phyloP scores from a whole-genome alignment of 805 yeast genomes.

The Suhomyces prunicola region DNA sequence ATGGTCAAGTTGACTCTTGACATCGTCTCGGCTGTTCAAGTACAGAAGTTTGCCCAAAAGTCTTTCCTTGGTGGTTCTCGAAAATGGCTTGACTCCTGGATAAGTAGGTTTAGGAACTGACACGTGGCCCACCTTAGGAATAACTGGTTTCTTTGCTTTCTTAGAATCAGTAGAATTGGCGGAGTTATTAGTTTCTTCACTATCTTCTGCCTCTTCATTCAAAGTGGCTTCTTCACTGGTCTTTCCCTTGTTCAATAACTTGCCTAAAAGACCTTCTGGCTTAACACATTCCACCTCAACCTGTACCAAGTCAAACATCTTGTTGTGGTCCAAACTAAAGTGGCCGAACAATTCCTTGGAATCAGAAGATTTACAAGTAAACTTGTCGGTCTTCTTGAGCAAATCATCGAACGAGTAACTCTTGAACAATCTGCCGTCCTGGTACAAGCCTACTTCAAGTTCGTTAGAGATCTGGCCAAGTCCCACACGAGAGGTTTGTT shows the following conservation, averaged over 20 bases:
- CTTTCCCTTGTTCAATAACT: slow-evolving; percentile 21
- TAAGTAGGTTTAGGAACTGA: slow-evolving; percentile 49
- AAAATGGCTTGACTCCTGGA: slow-evolving; percentile 30
- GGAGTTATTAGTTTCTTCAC: slow-evolving; percentile 7
- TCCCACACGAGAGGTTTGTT: slow-evolving; percentile 30
- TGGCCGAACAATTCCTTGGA: slow-evolving; percentile 33
- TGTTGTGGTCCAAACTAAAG: slow-evolving; percentile 46
- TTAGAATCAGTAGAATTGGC: slow-evolving; percentile 17
- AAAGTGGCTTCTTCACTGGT: slow-evolving; percentile 12
- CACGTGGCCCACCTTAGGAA: slow-evolving; percentile 23
- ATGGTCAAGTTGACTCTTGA: slow-evolving; percentile 52
- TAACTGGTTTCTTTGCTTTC: slow-evolving; percentile 16
- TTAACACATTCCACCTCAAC: slow-evolving; percentile 45
- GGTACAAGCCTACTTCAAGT: slow-evolving; percentile 32
- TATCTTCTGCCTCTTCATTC: slow-evolving; percentile 18
- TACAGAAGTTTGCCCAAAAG: slow-evolving; percentile 48
- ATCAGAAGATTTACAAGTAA: slow-evolving; percentile 40
- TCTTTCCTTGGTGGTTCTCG: slow-evolving; percentile 38
- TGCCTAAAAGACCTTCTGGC: slow-evolving; percentile 21
- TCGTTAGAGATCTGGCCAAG: slow-evolving; percentile 33
- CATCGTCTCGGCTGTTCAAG: slow-evolving; percentile 54
- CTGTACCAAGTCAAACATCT: slow-evolving; percentile 46
- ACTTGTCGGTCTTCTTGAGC: slow-evolving; percentile 23
- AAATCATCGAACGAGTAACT: slow-evolving; percentile 25
- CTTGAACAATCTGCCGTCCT: slow-evolving; percentile 36